Base-by-base conservation (phyloP, 768 basidiomycete species). In the Pleurotus giganteus region DNA sequence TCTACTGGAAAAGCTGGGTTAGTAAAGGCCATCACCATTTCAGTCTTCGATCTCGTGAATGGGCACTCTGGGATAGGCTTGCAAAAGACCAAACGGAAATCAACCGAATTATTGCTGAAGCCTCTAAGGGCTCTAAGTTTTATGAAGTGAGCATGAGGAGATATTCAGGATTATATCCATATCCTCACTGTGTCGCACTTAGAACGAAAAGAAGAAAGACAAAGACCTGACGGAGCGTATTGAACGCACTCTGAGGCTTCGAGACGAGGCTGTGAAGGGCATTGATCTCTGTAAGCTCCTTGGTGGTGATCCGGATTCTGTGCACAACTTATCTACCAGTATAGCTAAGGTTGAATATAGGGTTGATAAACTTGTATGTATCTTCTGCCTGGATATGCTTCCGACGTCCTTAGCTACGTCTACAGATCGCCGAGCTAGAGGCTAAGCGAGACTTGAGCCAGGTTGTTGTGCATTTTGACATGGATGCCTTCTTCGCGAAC, bases 131-230 rank as follows among this genome's bases (percentile, higher is more conserved):
- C 3, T 95, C 93, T 24, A 94, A 93, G 70, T 98, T 89, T 69
- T 95, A 91, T 66, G 85, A 93, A 74, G 88, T 82, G 66, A 63
- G 75, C n/a, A 21, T 21, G 17, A 21, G 11, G 3, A 21, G 37
- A 23, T 4, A 24, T 27, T 53, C 24, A 7, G 21, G n/a, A n/a
- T 15, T 19, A 2, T 27, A 23, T 32, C 27, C 24, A 26, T 19
- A 39, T 56, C 42, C 56, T 39, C 28, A 52, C 28, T 34, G 31
- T n/a, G 58, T 54, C 58, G 31, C 53, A 36, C 56, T 57, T 61
- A 91, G 84, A 94, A 95, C 60, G 94, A 97, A 74, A 93, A 91
- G 68, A 81, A 83, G 64, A 94, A 91, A 65, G 93, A 98, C 68
- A 86, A 85, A 60, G 89, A 91, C 47, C 71, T 97, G 43, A 92